Conservation (phyloP, 1,284 basidiomycete genomes). For the Singerocomus rubriflavus region DNA sequence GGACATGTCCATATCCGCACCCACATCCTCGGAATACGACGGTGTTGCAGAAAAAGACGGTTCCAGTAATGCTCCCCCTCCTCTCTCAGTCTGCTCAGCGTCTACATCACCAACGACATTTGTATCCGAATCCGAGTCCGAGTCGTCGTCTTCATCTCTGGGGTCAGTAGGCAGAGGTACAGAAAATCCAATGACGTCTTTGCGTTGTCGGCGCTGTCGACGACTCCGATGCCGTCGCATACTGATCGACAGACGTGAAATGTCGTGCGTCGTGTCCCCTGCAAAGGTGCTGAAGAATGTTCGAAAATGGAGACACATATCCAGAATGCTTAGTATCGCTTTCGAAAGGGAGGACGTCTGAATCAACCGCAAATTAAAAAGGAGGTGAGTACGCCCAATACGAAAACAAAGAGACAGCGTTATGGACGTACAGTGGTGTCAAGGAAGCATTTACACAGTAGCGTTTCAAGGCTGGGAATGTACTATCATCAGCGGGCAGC, state of each 20-base stretch:
- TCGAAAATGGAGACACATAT: constrained; percentile 69
- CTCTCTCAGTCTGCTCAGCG: constrained; percentile 25
- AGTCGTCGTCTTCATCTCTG: too few relatives aligned
- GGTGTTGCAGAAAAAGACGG: constrained; percentile 45
- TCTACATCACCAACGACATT: constrained; percentile 40
- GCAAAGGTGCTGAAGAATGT: constrained; percentile 59
- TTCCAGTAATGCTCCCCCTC: constrained; percentile 32
- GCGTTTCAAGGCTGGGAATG: constrained; percentile 51
- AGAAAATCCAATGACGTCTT: constrained; percentile 62
- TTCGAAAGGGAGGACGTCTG: constrained; percentile 64
- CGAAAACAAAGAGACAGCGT: background rate
- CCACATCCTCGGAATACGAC: constrained; percentile 33
- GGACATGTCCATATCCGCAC: constrained; percentile 45
- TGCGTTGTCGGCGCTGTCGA: constrained; percentile 48
- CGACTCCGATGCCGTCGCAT: constrained; percentile 59
- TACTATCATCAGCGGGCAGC: background rate
- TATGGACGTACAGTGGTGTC: constrained; percentile 53
- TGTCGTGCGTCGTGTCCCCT: constrained; percentile 57
- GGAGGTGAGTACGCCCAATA: background rate
- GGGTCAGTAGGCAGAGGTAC: constrained; percentile 29
- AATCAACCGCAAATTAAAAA: constrained; percentile 1
- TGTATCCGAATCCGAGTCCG: constrained; percentile 43
- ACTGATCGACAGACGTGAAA: constrained; percentile 54
- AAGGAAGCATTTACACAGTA: constrained; percentile 66
- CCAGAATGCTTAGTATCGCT: constrained; percentile 65